Evolutionary conservation across 2,329 filamentous ascomycete genomes (phyloP), one percentile per base, ranked within the genome.

Genomic region (Chrysoporthe deuterocubensis): DNA sequence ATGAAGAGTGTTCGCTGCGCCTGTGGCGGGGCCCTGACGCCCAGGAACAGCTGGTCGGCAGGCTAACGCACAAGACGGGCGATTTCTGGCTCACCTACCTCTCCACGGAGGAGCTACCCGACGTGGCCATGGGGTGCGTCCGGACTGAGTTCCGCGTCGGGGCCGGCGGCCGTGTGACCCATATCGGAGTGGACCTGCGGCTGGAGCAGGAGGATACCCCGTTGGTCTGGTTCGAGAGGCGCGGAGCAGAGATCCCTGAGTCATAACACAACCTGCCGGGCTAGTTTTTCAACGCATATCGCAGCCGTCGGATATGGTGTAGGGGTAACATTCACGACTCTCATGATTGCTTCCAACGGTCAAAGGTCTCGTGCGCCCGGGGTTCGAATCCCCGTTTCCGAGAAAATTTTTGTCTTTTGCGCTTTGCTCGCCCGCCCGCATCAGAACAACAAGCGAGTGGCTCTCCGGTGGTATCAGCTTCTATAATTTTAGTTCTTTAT

Each of bases 161-260:
- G n/a, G 40, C 58, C 3, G 11, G 63, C 32, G 67, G 69, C 4
- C 18, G n/a, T 52, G 70, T 71, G 14, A 57, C 54, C 18, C 64
- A 68, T 14, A 4, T 70, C 16, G 70, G 67, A 6, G 61, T 68
- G n/a, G 67, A 70, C 40, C 0, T 69, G 54, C 64, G 64, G 3
- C 5, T 67, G 46, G 68, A 71, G 21, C 65, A 50, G 14, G 69
- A 65, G 26, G 66, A 66, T 50, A 37, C 4, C 8, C 70, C 66
- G 18, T 44, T 70, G 58, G 61, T 70, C 14, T 70, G 67, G 66
- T 71, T 69, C n/a, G 56, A 69, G 14, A 66, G 66, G 34, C 13
- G 11, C 16, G 18, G 14, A 62, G 18, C 14, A 32, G 26, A 18
- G 16, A 43, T 5, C 7, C 14, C n/a, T 21, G 40, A 59, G 5